Percentiles rank a stretch among this genome's conserved stretches.
phyloP scores from a whole-genome alignment of 2,329 filamentous ascomycete genomes.

The Dactylonectria estremocensis region DNA sequence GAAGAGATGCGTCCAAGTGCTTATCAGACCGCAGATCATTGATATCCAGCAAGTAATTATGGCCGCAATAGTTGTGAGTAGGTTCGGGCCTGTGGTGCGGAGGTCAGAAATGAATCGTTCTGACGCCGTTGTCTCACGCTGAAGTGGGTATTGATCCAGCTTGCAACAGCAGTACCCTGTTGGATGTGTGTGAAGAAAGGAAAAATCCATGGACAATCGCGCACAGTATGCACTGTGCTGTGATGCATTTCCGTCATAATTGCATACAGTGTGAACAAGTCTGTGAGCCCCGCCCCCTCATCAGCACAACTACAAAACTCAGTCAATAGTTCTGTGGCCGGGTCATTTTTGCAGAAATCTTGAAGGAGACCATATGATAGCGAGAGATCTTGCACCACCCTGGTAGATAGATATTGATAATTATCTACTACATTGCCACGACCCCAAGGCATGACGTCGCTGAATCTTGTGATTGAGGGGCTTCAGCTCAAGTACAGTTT shows the following conservation, averaged over 20 bases:
- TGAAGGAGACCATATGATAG: neutral
- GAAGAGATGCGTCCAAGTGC: neutral
- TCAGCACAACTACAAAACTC: neutral
- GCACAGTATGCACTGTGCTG: slow-evolving; percentile 29
- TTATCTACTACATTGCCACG: neutral
- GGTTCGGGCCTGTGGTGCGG: neutral
- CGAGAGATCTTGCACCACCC: neutral
- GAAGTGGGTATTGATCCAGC: neutral
- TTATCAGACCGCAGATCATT: neutral
- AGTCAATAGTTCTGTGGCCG: neutral
- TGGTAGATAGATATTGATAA: neutral
- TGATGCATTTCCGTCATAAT: neutral
- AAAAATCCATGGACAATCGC: slow-evolving; percentile 16
- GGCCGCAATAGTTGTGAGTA: neutral
- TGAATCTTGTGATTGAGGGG: neutral
- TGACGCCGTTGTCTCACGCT: slow-evolving; percentile 1
- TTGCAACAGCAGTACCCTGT: slow-evolving; percentile 9
- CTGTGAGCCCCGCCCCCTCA: slow-evolving; percentile 13
- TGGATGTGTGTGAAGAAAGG: slow-evolving; percentile 15
- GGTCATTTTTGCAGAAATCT: neutral
- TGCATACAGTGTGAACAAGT: slow-evolving; percentile 8
- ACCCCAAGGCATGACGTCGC: neutral
- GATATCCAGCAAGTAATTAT: neutral
- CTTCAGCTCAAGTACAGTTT: neutral
- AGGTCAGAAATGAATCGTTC: neutral